These are phyloP conservation scores for Aurifilum marmelostoma DNA, from an alignment of 2,329 filamentous ascomycete species.

Conservation along the genomic window DNA sequence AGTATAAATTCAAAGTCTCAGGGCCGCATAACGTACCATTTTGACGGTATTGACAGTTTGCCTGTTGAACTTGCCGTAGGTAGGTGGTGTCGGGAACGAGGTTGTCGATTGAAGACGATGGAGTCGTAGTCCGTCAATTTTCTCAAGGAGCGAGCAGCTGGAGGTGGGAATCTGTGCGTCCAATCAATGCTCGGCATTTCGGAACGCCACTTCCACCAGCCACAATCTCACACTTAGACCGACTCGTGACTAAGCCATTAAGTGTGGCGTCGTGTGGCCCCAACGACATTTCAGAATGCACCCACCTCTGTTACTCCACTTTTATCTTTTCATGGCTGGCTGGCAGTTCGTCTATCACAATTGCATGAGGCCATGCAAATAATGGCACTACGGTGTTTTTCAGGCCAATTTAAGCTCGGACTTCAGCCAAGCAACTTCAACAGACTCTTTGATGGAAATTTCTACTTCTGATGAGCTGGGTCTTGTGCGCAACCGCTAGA, in stretches of 20 bases:
- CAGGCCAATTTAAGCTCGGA: background rate
- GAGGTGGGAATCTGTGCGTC: conserved; percentile 19
- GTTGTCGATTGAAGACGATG: conserved; percentile 20
- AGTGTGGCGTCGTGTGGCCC: background rate
- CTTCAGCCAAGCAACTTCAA: background rate
- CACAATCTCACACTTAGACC: background rate
- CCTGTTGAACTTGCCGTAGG: conserved; percentile 25
- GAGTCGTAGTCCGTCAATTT: conserved; percentile 18
- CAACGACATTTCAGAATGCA: background rate
- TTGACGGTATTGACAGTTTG: conserved; percentile 29
- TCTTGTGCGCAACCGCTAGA: background rate
- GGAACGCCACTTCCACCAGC: background rate
- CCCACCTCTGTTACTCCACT: too few relatives aligned
- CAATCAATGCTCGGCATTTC: background rate
- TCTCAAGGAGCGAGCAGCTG: conserved; percentile 10
- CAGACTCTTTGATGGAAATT: background rate
- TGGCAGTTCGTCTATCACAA: background rate
- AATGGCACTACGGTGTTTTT: background rate
- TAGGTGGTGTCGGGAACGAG: conserved; percentile 26
- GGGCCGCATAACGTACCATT: conserved; percentile 24
- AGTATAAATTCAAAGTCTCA: background rate
- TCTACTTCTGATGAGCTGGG: background rate
- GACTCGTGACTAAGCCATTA: background rate
- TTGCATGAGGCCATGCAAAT: background rate
- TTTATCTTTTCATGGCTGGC: background rate